Percentiles rank a stretch among this genome's conserved stretches.
Evolutionary conservation across 306 rosid species (phyloP).

Genomic region (Malus orientalis): DNA sequence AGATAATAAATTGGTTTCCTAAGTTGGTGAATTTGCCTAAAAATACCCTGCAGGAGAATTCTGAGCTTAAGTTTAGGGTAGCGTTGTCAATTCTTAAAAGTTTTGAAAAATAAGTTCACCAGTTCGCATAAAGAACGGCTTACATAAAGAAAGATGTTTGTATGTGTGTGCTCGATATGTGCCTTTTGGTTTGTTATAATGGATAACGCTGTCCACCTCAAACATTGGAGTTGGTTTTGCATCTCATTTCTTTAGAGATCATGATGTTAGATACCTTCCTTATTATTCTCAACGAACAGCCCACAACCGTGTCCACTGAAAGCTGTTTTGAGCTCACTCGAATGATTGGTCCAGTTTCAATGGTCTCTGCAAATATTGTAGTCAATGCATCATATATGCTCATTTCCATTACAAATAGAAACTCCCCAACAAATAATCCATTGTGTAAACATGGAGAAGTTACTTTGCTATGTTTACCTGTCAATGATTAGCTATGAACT

Average conservation of each 20-base stretch:
- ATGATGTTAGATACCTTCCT: not conserved
- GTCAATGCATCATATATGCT: not conserved
- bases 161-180: not conserved
- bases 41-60: not conserved
- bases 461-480: not conserved
- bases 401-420: not conserved
- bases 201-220: not conserved
- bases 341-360: not conserved
- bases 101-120: not conserved
- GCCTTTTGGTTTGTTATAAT: not conserved
- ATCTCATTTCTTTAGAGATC: not conserved
- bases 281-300: not conserved
- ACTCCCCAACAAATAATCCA: not conserved
- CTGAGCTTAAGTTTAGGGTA: not conserved
- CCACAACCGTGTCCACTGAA: not conserved
- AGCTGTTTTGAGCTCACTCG: not conserved
- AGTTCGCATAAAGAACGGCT: not conserved
- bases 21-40: not conserved
- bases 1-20: not conserved
- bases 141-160: not conserved
- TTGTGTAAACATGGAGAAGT: not conserved
- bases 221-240: not conserved
- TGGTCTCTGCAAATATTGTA: not conserved
- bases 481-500: not conserved
- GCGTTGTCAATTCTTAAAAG: not conserved